These are phyloP conservation scores for Pseudomonodictys pantanalensis DNA, from an alignment of 495 filamentous ascomycete species.

Conservation along the genomic window DNA sequence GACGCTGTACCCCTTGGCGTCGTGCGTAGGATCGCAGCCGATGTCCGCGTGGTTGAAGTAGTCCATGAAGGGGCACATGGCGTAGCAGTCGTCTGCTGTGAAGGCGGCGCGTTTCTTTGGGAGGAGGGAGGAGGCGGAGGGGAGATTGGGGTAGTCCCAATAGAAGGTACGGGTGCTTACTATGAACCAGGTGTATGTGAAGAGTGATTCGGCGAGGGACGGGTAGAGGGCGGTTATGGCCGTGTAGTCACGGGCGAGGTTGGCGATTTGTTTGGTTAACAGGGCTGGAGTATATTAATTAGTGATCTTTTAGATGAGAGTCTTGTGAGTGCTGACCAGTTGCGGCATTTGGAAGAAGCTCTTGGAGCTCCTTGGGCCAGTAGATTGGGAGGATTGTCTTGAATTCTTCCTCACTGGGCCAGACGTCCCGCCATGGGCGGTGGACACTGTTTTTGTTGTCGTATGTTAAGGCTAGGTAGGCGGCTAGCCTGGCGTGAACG, in stretches of 20 bases:
- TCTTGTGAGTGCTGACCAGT: conserved; percentile 12
- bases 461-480: conserved; percentile 12
- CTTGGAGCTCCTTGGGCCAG: conserved; percentile 22
- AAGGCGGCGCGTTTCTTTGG: conserved; percentile 49
- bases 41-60: conserved; percentile 77
- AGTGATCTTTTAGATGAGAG: not conserved
- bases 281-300: conserved; percentile 39
- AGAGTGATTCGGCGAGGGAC: conserved; percentile 40
- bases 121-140: conserved; percentile 44
- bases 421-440: conserved; percentile 26
- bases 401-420: conserved; percentile 28
- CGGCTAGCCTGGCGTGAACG: conserved; percentile 26
- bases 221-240: conserved; percentile 9
- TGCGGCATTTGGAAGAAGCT: conserved; percentile 21
- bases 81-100: conserved; percentile 68
- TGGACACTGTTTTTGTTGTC: not conserved
- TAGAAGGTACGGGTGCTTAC: conserved; percentile 85
- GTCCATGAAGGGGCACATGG: conserved; percentile 79
- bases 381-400: conserved; percentile 22
- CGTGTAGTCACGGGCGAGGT: conserved; percentile 47
- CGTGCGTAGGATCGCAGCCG: conserved; percentile 63
- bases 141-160: conserved; percentile 46
- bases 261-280: conserved; percentile 58
- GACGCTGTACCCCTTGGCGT: conserved; percentile 60
- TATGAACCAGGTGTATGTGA: conserved; percentile 72